Evolutionary conservation across 2,329 filamentous ascomycete species (phyloP).

Genomic region (Apiospora sp.): DNA sequence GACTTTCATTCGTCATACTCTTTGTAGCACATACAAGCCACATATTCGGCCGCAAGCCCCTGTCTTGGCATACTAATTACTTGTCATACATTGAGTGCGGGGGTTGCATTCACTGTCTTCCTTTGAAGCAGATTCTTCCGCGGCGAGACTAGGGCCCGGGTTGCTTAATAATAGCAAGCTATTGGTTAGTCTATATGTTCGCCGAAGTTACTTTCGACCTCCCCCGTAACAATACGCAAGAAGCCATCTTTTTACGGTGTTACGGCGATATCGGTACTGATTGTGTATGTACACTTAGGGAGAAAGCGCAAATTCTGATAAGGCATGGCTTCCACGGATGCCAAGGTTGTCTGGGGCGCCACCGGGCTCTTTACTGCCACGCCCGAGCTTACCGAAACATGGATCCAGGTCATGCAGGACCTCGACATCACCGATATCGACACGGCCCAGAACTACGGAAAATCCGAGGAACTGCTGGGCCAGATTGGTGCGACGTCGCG

Average conservation of each 20-base stretch:
- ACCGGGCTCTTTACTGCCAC: not conserved
- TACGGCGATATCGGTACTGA: not conserved
- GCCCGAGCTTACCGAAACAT: not conserved
- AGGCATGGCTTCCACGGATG: not conserved
- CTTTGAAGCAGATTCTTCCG: too few species aligned
- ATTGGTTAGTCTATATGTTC: not conserved
- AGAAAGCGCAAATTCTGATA: not conserved
- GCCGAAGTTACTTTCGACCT: not conserved
- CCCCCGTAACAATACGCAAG: not conserved
- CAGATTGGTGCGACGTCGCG: constrained; percentile 29
- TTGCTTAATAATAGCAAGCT: not conserved
- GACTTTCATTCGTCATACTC: too few species aligned
- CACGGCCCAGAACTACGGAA: constrained; percentile 34
- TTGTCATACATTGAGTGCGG: too few species aligned
- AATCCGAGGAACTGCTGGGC: constrained; percentile 35
- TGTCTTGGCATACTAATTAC: too few species aligned
- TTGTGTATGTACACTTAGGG: not conserved
- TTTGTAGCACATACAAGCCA: too few species aligned
- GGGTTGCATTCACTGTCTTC: too few species aligned
- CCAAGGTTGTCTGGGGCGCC: constrained; percentile 10
- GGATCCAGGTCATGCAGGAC: constrained; percentile 10
- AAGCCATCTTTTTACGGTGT: not conserved
- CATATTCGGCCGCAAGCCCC: too few species aligned
- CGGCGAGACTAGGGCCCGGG: too few species aligned
- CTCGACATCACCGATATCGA: constrained; percentile 34